Conservation (phyloP, 2,329 filamentous ascomycete species). For the Ascochyta koolunga region DNA sequence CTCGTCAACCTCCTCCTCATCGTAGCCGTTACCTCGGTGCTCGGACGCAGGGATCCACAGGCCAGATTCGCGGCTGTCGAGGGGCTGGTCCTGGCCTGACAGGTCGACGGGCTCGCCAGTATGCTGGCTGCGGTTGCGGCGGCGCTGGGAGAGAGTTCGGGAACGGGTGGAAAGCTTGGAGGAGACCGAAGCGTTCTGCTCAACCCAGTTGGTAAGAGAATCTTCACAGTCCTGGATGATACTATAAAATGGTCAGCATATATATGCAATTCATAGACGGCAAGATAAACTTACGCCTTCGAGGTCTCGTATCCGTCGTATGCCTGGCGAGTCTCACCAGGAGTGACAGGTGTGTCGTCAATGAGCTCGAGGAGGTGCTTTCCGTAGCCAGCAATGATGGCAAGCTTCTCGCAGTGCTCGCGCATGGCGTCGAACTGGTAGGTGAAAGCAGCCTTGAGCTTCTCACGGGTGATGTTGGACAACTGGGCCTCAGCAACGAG, state of each 20-base stretch:
- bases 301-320: constrained; percentile 98
- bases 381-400: constrained; percentile 95
- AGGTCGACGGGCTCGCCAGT: constrained; percentile 79
- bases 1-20: constrained; percentile 70
- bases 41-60: constrained; percentile 79
- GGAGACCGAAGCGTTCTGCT: constrained; percentile 84
- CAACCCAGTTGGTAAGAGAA: constrained; percentile 95
- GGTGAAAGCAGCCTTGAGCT: constrained; percentile 96
- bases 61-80: constrained; percentile 74
- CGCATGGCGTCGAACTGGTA: constrained; percentile 98
- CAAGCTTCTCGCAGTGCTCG: constrained; percentile 97
- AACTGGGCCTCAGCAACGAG: constrained; percentile 97
- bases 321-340: constrained; percentile 91
- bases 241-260: constrained; percentile 48
- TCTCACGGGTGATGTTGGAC: constrained; percentile 99
- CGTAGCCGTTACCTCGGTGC: constrained; percentile 67
- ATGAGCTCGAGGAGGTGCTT: constrained; percentile 98
- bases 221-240: constrained; percentile 99
- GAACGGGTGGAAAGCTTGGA: constrained; percentile 87
- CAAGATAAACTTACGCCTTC: constrained; percentile 68
- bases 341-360: constrained; percentile 95
- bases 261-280: neutral
- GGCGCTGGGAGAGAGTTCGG: constrained; percentile 84
- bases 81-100: constrained; percentile 78
- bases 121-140: constrained; percentile 67